A percentile compares a stretch with the other conserved stretches of the same genome.
These are phyloP conservation scores for Pichia sp. DNA, from an alignment of 1,139 yeast genomes.

Conservation along the genomic window DNA sequence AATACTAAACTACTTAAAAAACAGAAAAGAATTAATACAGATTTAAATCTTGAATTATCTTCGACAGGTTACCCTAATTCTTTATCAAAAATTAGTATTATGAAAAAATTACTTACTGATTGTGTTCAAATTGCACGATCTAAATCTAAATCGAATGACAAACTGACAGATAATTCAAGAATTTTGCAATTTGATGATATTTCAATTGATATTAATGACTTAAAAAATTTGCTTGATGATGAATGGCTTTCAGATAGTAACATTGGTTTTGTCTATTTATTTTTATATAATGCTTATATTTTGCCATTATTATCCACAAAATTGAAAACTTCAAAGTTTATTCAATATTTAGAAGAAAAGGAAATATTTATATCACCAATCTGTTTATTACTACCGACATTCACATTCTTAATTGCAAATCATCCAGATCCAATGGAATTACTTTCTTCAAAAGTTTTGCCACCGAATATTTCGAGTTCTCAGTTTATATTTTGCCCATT, in stretches of 20 bases:
- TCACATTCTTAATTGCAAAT: slow-evolving; percentile 28
- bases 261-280: slow-evolving; percentile 57
- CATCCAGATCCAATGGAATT: slow-evolving; percentile 30
- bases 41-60: neutral
- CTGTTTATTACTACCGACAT: slow-evolving; percentile 28
- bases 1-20: slow-evolving; percentile 1
- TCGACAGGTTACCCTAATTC: neutral
- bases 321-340: slow-evolving; percentile 18
- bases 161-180: slow-evolving; percentile 40
- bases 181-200: slow-evolving; percentile 42
- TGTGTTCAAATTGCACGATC: slow-evolving; percentile 4
- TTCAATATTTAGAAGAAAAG: slow-evolving; percentile 9
- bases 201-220: slow-evolving; percentile 41
- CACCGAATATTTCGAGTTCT: slow-evolving; percentile 33
- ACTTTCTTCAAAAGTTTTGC: slow-evolving; percentile 34
- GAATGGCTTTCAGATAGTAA: slow-evolving; percentile 76
- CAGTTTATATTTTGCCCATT: slow-evolving; percentile 45
- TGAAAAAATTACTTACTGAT: slow-evolving; percentile 13
- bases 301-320: slow-evolving; percentile 23
- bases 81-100: slow-evolving; percentile 11
- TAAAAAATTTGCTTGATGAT: slow-evolving; percentile 40
- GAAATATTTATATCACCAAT: slow-evolving; percentile 18
- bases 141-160: neutral
- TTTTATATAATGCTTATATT: slow-evolving; percentile 37
- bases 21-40: neutral